phyloP scores from a whole-genome alignment of 1,284 basidiomycete genomes.

The Irpex sp. region DNA sequence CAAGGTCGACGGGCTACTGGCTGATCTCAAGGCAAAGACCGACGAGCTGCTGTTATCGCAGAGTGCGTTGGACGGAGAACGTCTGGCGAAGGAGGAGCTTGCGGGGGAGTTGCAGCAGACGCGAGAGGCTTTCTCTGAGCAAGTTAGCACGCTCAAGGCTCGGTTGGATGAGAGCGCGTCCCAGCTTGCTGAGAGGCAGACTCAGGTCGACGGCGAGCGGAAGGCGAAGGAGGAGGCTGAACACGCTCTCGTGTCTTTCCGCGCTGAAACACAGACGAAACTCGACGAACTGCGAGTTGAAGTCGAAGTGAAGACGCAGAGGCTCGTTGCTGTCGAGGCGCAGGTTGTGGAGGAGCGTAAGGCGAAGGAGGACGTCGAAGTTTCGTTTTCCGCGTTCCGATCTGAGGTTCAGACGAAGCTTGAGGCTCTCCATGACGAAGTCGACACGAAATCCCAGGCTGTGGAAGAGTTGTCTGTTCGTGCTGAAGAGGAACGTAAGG shows the following conservation, averaged over 20 bases:
- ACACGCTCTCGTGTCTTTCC: background rate
- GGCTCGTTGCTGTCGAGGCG: background rate
- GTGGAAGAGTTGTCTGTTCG: background rate
- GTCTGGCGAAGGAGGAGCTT: background rate
- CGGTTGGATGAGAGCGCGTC: background rate
- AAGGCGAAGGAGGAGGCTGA: background rate
- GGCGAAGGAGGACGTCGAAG: background rate
- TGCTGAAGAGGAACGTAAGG: background rate
- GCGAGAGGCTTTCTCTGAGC: background rate
- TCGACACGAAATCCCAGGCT: background rate
- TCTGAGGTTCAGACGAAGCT: background rate
- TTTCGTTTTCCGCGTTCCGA: background rate
- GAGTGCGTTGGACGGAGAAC: background rate
- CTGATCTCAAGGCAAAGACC: background rate
- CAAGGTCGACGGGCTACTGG: background rate
- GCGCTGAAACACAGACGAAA: slow-evolving; percentile 1
- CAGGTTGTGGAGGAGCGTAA: background rate
- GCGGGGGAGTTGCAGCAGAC: background rate
- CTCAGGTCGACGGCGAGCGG: background rate
- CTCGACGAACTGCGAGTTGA: slow-evolving; percentile 3
- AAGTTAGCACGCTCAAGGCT: background rate
- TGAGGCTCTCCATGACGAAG: background rate
- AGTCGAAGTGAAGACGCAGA: background rate
- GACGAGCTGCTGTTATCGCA: slow-evolving; percentile 1
- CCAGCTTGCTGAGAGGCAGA: background rate